These are phyloP conservation scores for Vigna reflexopilosa DNA, from an alignment of 306 rosid species.

Conservation along the genomic window DNA sequence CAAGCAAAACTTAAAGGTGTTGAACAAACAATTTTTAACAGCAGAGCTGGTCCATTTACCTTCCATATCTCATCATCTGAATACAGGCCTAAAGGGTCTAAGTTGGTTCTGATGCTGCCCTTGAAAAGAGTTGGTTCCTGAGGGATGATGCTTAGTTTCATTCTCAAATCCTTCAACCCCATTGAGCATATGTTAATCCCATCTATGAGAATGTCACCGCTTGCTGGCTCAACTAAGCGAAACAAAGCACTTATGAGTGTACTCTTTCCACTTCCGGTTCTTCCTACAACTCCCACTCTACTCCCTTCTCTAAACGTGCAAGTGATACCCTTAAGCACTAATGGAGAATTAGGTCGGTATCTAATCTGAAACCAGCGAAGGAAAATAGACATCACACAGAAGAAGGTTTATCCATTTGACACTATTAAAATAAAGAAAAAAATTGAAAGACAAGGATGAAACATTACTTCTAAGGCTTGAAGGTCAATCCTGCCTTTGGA, in stretches of 20 bases:
- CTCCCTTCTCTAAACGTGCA: slow-evolving; percentile 74
- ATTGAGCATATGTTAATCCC: slow-evolving; percentile 67
- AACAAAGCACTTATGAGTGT: slow-evolving; percentile 88
- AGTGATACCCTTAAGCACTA: slow-evolving; percentile 72
- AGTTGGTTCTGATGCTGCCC: too few relatives aligned
- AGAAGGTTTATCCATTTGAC: slow-evolving; percentile 2
- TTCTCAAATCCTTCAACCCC: too few relatives aligned
- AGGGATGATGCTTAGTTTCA: too few relatives aligned
- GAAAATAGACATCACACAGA: neutral
- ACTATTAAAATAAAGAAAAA: too few relatives aligned
- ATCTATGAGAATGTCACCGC: slow-evolving; percentile 67
- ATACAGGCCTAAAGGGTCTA: too few relatives aligned
- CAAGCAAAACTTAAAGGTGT: too few relatives aligned
- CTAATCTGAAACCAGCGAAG: slow-evolving; percentile 54
- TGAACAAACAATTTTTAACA: too few relatives aligned
- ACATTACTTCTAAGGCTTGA: slow-evolving; percentile 61
- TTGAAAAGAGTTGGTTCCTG: too few relatives aligned
- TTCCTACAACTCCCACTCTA: slow-evolving; percentile 84
- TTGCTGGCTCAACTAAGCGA: slow-evolving; percentile 78
- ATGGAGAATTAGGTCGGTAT: slow-evolving; percentile 69
- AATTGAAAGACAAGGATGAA: neutral
- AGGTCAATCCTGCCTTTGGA: slow-evolving; percentile 72
- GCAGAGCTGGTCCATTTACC: too few relatives aligned
- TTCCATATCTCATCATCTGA: too few relatives aligned
- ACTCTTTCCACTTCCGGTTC: slow-evolving; percentile 88